phyloP scores from a whole-genome alignment of 108 stramenopile genomes.

The Nitzschia sp. region DNA sequence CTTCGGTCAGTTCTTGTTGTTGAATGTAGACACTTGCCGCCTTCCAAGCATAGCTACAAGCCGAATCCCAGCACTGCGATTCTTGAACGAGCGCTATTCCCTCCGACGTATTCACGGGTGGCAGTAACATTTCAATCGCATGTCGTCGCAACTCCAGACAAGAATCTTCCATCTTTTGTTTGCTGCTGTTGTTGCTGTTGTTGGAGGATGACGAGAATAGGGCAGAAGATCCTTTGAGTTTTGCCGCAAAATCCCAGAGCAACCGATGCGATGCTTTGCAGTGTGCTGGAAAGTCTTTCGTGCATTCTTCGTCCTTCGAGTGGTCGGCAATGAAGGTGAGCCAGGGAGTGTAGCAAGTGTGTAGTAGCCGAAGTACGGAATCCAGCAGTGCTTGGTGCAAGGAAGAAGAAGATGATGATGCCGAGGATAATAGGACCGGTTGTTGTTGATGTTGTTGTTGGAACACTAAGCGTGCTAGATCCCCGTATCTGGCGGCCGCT shows the following conservation, averaged over 20 bases:
- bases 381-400: not conserved
- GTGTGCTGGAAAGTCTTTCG: conserved; percentile 27
- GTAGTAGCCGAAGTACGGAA: not conserved
- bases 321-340: not conserved
- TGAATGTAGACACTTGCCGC: conserved; percentile 28
- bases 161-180: not conserved
- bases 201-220: not conserved
- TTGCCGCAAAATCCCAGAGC: conserved; percentile 35
- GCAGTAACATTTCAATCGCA: conserved; percentile 33
- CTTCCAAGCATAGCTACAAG: conserved; percentile 46
- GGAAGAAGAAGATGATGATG: no score
- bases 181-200: not conserved
- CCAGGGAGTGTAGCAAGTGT: not conserved
- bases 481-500: not conserved
- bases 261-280: conserved; percentile 27
- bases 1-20: not conserved
- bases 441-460: not conserved
- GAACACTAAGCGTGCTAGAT: not conserved
- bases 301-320: not conserved
- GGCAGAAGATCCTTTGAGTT: not conserved
- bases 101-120: not conserved
- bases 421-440: no score
- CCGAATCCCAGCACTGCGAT: conserved; percentile 12
- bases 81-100: not conserved
- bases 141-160: conserved; percentile 32